Conservation (phyloP, 1,284 basidiomycete species). For the Puccinia novopanici region DNA sequence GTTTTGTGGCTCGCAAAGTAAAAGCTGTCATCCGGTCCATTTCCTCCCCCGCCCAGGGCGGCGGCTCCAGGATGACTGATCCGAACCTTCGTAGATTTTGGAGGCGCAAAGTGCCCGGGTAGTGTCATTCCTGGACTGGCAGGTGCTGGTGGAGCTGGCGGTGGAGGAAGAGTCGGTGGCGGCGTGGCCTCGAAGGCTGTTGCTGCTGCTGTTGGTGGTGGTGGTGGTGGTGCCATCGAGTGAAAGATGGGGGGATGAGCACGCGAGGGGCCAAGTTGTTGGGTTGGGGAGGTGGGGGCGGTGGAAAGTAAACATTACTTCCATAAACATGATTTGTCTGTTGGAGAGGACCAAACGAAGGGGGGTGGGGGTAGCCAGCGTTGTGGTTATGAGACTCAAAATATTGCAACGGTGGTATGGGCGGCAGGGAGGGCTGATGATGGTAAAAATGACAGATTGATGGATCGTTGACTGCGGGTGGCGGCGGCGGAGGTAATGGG, state of each 20-base stretch:
- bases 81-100: conserved; percentile 32
- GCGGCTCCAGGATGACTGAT: conserved; percentile 14
- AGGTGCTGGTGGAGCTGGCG: conserved; percentile 7
- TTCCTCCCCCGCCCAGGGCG: not conserved
- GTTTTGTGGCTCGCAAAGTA: not conserved
- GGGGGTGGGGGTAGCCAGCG: conserved; percentile 28
- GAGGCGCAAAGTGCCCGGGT: conserved; percentile 22
- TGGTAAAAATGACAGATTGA: conserved; percentile 22
- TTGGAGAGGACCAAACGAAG: not conserved
- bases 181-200: conserved; percentile 7
- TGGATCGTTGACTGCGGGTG: not conserved
- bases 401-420: conserved; percentile 30
- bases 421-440: conserved; percentile 9
- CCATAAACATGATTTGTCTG: conserved; percentile 9
- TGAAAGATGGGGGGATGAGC: conserved; percentile 5
- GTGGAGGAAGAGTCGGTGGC: not conserved
- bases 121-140: not conserved
- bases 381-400: conserved; percentile 29
- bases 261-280: not conserved
- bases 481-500: conserved; percentile 26
- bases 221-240: too few species aligned
- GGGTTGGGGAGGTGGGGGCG: not conserved
- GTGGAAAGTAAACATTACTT: not conserved
- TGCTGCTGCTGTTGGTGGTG: not conserved
- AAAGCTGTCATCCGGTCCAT: not conserved